Conservation (phyloP, 352 stramenopile species). For the Phytophthora sojae region DNA sequence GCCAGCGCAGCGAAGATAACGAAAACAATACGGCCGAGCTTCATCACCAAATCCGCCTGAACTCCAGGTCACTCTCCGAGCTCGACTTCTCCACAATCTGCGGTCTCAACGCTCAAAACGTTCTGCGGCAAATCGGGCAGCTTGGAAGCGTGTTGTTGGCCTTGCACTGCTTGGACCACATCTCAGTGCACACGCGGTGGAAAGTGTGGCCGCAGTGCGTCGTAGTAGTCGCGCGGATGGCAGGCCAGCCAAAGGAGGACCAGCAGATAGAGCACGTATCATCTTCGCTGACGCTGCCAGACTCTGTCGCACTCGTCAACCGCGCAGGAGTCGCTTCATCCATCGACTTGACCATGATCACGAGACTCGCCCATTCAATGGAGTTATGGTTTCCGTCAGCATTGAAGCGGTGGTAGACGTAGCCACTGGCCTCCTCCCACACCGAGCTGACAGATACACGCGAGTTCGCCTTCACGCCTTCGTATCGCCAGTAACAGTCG, state of each 20-base stretch:
- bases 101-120: background rate
- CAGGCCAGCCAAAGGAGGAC: background rate
- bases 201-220: conserved; percentile 12
- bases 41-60: background rate
- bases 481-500: conserved; percentile 44
- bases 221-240: background rate
- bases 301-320: background rate
- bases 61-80: background rate
- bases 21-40: background rate
- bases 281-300: background rate
- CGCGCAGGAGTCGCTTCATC: background rate
- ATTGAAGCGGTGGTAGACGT: conserved; percentile 34
- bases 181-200: conserved; percentile 8
- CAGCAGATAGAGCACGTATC: conserved; percentile 17
- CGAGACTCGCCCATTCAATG: conserved; percentile 21
- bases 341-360: conserved; percentile 18
- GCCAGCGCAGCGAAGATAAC: background rate
- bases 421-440: conserved; percentile 27
- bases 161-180: conserved; percentile 17
- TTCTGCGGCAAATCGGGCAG: conserved; percentile 14
- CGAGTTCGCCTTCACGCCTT: conserved; percentile 23
- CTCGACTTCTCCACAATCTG: background rate
- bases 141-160: background rate
- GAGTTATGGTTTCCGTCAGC: conserved; percentile 4
- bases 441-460: conserved; percentile 17